Evolutionary conservation across 106 monocot genomes (phyloP).

Genomic region (Dactylorhiza incarnata): DNA sequence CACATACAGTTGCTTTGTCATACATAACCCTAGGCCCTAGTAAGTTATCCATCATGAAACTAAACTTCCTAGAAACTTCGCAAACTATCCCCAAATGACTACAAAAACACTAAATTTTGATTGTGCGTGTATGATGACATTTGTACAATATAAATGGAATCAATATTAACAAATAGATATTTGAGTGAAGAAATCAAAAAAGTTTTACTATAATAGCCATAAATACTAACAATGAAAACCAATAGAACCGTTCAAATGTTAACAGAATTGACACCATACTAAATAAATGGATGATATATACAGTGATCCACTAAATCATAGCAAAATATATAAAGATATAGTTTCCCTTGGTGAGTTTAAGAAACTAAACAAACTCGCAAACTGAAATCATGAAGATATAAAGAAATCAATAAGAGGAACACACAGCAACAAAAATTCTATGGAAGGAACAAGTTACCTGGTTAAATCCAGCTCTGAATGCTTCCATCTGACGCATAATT

Average conservation of each 20-base stretch:
- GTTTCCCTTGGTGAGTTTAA: neutral
- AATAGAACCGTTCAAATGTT: neutral
- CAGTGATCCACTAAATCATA: neutral
- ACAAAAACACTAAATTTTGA: neutral
- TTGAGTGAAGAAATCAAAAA: neutral
- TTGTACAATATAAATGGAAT: neutral
- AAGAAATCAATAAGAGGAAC: neutral
- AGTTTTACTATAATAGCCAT: neutral
- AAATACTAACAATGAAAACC: neutral
- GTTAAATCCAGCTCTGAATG: conserved; percentile 86
- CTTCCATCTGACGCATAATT: conserved; percentile 82
- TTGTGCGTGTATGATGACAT: neutral
- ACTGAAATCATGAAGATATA: neutral
- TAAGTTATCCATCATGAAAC: neutral
- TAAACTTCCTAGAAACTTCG: neutral
- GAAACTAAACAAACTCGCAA: neutral
- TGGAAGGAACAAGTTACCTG: conserved; percentile 44
- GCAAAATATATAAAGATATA: neutral
- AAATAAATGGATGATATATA: neutral
- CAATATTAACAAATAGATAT: neutral
- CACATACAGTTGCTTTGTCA: too few species aligned
- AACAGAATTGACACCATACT: neutral
- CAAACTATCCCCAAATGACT: neutral
- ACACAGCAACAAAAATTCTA: neutral
- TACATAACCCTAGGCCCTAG: too few species aligned